Conservation (phyloP, 441 rosid species). For the Manihot esculenta region DNA sequence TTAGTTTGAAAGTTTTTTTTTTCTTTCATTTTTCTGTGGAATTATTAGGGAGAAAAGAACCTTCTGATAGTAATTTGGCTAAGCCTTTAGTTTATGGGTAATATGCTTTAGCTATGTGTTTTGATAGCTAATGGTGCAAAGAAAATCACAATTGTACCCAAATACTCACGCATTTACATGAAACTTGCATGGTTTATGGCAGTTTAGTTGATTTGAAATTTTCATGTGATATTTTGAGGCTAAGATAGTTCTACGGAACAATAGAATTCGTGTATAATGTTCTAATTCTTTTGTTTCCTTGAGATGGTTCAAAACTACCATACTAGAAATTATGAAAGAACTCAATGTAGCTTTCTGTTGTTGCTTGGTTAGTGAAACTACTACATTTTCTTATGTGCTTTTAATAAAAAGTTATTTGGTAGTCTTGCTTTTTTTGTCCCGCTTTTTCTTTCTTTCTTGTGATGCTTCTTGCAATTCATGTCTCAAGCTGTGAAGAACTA, state of each 20-base stretch:
- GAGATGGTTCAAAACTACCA: background rate
- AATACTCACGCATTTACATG: too few species aligned
- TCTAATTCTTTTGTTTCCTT: background rate
- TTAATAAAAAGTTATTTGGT: background rate
- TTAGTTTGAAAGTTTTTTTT: background rate
- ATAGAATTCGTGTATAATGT: background rate
- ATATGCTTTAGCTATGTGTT: background rate
- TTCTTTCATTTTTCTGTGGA: background rate
- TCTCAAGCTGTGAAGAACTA: background rate
- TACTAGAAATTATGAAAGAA: background rate
- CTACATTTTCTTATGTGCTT: background rate
- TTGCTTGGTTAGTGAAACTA: background rate
- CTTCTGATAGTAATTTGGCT: too few species aligned
- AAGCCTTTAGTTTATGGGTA: background rate
- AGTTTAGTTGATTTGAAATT: background rate
- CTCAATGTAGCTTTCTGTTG: background rate
- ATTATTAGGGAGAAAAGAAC: background rate
- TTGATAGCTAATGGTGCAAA: background rate
- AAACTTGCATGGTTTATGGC: background rate
- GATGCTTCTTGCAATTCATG: too few species aligned
- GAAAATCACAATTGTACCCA: too few species aligned
- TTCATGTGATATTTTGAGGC: background rate
- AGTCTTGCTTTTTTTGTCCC: background rate
- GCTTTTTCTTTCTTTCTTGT: too few species aligned
- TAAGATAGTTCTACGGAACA: background rate